Evolutionary conservation across 2,329 filamentous ascomycete genomes (phyloP), one percentile per base, ranked within the genome.

Genomic region (Hirsutella minnesotensis): DNA sequence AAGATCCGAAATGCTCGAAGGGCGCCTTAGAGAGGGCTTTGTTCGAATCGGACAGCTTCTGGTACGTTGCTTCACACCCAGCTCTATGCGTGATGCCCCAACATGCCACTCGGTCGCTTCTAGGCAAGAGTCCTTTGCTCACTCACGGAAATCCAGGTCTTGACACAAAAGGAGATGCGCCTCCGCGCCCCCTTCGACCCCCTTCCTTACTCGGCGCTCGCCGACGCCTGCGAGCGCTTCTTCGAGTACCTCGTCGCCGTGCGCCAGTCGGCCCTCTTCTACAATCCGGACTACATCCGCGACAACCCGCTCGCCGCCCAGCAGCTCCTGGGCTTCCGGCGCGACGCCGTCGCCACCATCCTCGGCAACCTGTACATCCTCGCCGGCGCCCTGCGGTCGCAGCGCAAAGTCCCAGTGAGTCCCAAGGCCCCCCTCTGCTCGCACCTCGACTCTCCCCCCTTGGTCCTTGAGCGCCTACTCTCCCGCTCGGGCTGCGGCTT

Each of bases 121-220:
- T n/a, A n/a, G n/a, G n/a, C n/a, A n/a, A n/a, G n/a, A n/a, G n/a
- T n/a, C n/a, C n/a, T n/a, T n/a, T 38, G 13, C 12, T 38, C 15
- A 13, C 21, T 21, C 19, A 22, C 19, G 9, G 10, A 4, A 4
- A 15, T 35, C 7, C 34, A 67, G 65, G 62, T 64, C 30, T 63
- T 79, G 47, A 77, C 75, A 0, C 67, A 71, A 16, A 75, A 79
- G 50, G 75, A 79, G 50, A 68, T 77, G 47, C 72, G 75, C 3
- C 65, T 79, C 30, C 69, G 75, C 19, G 73, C 66, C 2, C 71
- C 72, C 1, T 79, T 79, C 48, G 66, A 79, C 43, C 69, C 73
- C 1, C 56, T 72, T 1, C 73, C 74, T 0, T 78, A 77, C 54
- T 70, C 68, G 3, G 73, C 67, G 13, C 66, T 79, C 5, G 72